Base-by-base conservation (phyloP, 129 eudicot species). In the Solidago caesia region DNA sequence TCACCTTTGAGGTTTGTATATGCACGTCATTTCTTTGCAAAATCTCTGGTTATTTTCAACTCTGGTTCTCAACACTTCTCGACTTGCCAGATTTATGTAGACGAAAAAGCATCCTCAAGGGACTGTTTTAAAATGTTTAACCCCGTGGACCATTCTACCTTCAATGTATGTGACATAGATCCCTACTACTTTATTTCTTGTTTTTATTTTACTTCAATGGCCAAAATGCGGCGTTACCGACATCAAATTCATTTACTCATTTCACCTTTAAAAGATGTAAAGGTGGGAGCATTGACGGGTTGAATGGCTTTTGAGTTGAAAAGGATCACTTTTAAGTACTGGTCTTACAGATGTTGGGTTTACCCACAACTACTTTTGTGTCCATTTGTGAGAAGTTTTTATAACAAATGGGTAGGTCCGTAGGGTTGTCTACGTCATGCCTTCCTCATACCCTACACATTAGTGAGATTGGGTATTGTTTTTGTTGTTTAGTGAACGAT, bases 71-170 rank as follows among this genome's bases (percentile, higher is more conserved):
- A 12, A 81, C 48, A 21, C n/a, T 56, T n/a, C 49, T 72, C 13
- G 16, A 45, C 42, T 79, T 81, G 73, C 71, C 87, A 93, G 98
- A 90, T 93, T 39, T 93, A 88, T 79, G 98, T 97, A 84, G 96
- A 93, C 69, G 75, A 46, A 71, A 88, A 87, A 45, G 97, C 92
- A 45, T 85, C 98, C 71, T 61, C 88, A 61, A 93, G 81, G 80
- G 98, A 93, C 71, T 93, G 97, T 78, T 93, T 93, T 64, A 90
- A 81, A 85, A 93, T 90, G 98, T 93, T 93, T 84, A 93, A 93
- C 80, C 98, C 98, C 46, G 80, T 82, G 64, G 98, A 93, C 77
- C 82, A 81, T 85, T 45, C 86, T 75, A 84, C 92, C 79, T 94
- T 88, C 63, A 94, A 90, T 58, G 98, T 94, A 88, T 29, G 91